Conservation (phyloP, 129 eudicot species). For the Flaveria bidentis region DNA sequence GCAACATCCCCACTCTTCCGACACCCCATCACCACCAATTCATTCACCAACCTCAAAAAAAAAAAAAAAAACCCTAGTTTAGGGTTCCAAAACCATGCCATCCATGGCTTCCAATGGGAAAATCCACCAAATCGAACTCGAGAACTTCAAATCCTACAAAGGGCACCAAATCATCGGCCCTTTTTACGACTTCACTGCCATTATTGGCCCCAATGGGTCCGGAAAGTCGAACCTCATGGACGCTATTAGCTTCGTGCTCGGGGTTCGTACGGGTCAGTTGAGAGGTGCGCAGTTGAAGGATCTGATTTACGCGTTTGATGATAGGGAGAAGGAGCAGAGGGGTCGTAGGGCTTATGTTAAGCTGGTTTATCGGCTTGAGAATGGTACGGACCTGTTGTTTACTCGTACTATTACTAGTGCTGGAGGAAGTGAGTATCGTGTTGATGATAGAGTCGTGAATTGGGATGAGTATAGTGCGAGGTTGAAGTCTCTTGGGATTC, state of each 20-base stretch:
- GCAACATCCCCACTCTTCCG: not conserved
- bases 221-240: conserved; percentile 98
- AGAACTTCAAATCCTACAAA: conserved; percentile 95
- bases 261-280: conserved; percentile 92
- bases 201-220: conserved; percentile 95
- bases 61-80: conserved; percentile 20
- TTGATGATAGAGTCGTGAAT: conserved; percentile 66
- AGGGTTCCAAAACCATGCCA: conserved; percentile 57
- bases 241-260: conserved; percentile 95
- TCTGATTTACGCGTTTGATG: conserved; percentile 82
- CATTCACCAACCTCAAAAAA: not conserved
- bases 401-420: conserved; percentile 63
- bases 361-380: conserved; percentile 65
- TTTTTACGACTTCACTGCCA: conserved; percentile 87
- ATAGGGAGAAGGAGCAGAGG: conserved; percentile 72
- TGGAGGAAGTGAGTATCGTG: conserved; percentile 91
- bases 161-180: conserved; percentile 91
- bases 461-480: conserved; percentile 76
- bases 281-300: conserved; percentile 90
- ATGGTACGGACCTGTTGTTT: conserved; percentile 65
- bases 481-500: conserved; percentile 78
- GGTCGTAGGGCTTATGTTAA: conserved; percentile 85
- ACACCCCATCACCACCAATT: not conserved
- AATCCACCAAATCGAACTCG: conserved; percentile 86
- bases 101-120: conserved; percentile 61